phyloP scores from a whole-genome alignment of 148 eudicot genomes.

The Rhododendron henanense region DNA sequence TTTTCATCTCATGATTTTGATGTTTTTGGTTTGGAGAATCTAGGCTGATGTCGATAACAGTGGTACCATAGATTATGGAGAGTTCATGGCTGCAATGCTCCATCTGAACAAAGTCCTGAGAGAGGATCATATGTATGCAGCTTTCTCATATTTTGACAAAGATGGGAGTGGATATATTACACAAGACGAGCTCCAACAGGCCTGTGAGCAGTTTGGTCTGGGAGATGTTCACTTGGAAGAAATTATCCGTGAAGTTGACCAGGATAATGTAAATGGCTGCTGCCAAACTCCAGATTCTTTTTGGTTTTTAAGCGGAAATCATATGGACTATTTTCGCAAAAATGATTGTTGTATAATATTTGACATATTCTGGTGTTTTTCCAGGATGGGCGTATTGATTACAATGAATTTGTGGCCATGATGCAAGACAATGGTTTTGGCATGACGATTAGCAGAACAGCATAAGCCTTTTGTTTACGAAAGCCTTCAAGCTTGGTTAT shows the following conservation, averaged over 20 bases:
- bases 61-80: conserved; percentile 64
- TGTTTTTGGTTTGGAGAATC: conserved; percentile 1
- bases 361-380: conserved; percentile 5
- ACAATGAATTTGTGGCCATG: conserved; percentile 60
- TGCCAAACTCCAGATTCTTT: not conserved
- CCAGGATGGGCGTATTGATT: conserved; percentile 66
- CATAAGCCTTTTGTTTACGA: conserved; percentile 22
- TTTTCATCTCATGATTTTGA: not conserved
- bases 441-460: conserved; percentile 19
- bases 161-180: conserved; percentile 63
- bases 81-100: conserved; percentile 58
- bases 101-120: conserved; percentile 50
- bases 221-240: conserved; percentile 49
- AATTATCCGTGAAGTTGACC: conserved; percentile 56
- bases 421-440: conserved; percentile 44
- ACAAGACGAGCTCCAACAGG: conserved; percentile 58
- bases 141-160: conserved; percentile 57
- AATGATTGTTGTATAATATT: too few relatives aligned
- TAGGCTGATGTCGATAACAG: conserved; percentile 69
- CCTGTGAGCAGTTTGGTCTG: conserved; percentile 49
- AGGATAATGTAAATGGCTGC: conserved; percentile 40
- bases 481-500: conserved; percentile 25
- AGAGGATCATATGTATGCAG: conserved; percentile 61
- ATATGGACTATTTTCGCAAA: not conserved
- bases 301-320: not conserved